Percentiles rank a stretch among this genome's conserved stretches.
These are phyloP conservation scores for Monilinia fructigena DNA, from an alignment of 2,329 filamentous ascomycete genomes.

Conservation along the genomic window DNA sequence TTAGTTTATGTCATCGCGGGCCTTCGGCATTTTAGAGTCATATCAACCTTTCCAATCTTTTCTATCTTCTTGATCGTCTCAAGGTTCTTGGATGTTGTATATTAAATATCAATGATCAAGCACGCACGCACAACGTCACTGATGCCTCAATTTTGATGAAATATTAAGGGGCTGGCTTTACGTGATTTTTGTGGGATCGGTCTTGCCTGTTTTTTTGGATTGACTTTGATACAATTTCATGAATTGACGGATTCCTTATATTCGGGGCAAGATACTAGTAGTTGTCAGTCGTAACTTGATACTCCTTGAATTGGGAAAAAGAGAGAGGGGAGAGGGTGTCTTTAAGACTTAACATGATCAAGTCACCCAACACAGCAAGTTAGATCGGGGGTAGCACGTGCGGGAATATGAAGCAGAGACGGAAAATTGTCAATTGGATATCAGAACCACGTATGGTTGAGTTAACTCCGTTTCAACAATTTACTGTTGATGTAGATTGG, in stretches of 20 bases:
- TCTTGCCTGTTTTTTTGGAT: not conserved
- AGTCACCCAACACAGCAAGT: too few relatives aligned
- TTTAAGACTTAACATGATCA: conserved; percentile 1
- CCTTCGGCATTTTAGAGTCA: not conserved
- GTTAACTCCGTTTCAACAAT: conserved; percentile 33
- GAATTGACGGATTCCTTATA: not conserved
- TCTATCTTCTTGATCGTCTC: too few relatives aligned
- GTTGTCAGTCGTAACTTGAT: too few relatives aligned
- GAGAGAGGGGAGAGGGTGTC: not conserved
- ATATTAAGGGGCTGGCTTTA: not conserved
- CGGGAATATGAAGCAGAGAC: not conserved
- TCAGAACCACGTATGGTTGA: conserved; percentile 25
- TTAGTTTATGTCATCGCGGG: not conserved
- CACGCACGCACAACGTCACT: not conserved
- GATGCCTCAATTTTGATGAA: not conserved
- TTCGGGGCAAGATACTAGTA: not conserved
- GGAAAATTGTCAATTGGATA: conserved; percentile 33
- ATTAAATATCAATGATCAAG: not conserved
- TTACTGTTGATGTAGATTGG: conserved; percentile 59
- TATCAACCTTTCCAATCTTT: not conserved
- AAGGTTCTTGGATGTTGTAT: not conserved
- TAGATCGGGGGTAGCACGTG: not conserved
- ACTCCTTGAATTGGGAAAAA: not conserved
- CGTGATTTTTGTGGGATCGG: not conserved
- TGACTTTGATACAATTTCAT: not conserved